Base-by-base conservation (phyloP, 306 rosid species). In the Malus sylvestris region DNA sequence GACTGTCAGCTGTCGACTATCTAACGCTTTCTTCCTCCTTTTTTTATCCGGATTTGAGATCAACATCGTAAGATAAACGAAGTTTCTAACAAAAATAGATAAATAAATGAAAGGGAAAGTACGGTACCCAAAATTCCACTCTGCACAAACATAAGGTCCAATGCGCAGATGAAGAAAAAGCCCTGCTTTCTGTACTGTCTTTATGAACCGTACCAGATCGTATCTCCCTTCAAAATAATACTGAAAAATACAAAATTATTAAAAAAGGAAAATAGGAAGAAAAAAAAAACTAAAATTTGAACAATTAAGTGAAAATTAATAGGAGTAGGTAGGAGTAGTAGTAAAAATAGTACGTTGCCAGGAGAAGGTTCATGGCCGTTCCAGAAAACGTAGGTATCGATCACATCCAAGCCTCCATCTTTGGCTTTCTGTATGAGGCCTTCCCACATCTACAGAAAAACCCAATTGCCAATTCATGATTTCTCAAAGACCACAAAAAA, bases 111-210 rank as follows among this genome's bases (percentile, higher is more conserved):
- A 66, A 35, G 27, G 52, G 70, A 76, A 19, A 71, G 72, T n/a
- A 45, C 51, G 1, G 81, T 90, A 94, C 98, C 98, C 98, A 72
- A 92, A 92, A 70, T 94, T 94, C 98, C 98, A 94, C 84, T 94
- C 98, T 46, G 97, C 98, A 61, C 97, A 95, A 30, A 95, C 86
- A 83, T 92, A 95, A 60, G 99, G 99, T 60, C 99, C 99, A 83
- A 95, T 95, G 79, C 99, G 93, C 73, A 95, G 99, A 88, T 95
- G 93, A 72, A 68, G 97, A 83, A 88, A 87, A 70, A 95, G 97
- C 66, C 99, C 99, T 60, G 76, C 92, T 70, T 84, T 92, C 88
- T 92, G 97, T 73, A 89, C 92, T 10, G 97, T 88, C 96, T 88
- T 88, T 79, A 95, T 83, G 87, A 95, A 95, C 82, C 88, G 81